Base-by-base conservation (phyloP, 208 protist genomes). In the Leishmania gerbilli region DNA sequence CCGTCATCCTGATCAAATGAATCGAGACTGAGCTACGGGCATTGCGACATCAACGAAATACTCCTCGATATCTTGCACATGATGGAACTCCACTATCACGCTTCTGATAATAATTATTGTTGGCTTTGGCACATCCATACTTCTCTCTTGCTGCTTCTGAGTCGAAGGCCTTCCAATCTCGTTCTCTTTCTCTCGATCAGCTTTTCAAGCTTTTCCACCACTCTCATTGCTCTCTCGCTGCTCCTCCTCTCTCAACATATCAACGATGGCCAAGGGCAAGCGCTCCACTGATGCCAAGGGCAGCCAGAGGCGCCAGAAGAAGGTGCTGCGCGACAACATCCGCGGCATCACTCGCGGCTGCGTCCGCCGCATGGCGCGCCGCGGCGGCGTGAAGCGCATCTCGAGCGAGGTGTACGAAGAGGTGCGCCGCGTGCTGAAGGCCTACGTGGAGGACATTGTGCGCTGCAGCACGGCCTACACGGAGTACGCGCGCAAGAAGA, bases 301-400 rank as follows among this genome's bases (percentile, higher is more conserved):
- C 68, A 88, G 81, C 84, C 87, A 91, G 88, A 96, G 95, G 88
- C 90, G 91, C 84, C 91, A 94, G 85, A 95, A 95, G 86, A 95
- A 96, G 88, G 89, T 94, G 74, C 85, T 96, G 58, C 91, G 94
- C 86, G 94, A 97, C 84, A 95, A 93, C 88, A 94, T 97, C 72
- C 89, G 86, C 79, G 92, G 91, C 86, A 95, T 96, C 86, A 96
- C 91, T 49, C 91, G 91, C 77, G 93, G 92, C 79, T 92, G 93
- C 64, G 96, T 98, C 79, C 91, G 94, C 88, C 92, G 96, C 88
- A 87, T 98, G 67, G 96, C 96, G 71, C 92, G 96, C 87, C 89
- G 96, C 87, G 96, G 96, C 81, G 96, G 96, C 84, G 94, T 98
- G 82, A 97, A 97, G 87, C 92, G 96, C 84, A 98, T 98, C 89